A percentile compares a stretch with the other conserved stretches of the same genome.
Evolutionary conservation across 2,329 filamentous ascomycete genomes (phyloP).

Genomic region (Acrodontium crateriforme): DNA sequence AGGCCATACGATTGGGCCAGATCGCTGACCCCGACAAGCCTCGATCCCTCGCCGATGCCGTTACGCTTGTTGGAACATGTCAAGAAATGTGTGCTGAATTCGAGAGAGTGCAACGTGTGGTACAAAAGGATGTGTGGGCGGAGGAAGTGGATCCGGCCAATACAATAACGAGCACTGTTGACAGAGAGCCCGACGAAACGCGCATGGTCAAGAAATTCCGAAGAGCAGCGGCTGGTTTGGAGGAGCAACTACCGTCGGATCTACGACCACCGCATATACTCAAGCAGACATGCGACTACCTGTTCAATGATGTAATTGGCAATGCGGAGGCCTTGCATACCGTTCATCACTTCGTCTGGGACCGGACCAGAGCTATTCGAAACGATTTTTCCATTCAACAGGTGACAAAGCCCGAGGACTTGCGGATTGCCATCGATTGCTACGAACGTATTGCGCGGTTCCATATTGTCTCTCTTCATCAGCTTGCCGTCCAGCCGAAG

Average conservation of each 20-base stretch:
- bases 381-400: conserved; percentile 53
- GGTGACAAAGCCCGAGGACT: conserved; percentile 41
- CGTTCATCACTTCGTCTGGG: conserved; percentile 53
- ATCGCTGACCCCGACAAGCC: conserved; percentile 47
- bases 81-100: conserved; percentile 51
- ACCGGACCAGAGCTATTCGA: conserved; percentile 48
- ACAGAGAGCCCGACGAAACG: conserved; percentile 32
- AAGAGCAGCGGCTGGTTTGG: conserved; percentile 47
- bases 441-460: conserved; percentile 51
- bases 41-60: conserved; percentile 45
- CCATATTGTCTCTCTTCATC: conserved; percentile 48
- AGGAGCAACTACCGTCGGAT: conserved; percentile 50
- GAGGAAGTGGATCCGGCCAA: conserved; percentile 35
- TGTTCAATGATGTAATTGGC: conserved; percentile 35
- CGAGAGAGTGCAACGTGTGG: conserved; percentile 47
- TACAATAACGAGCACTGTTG: conserved; percentile 11
- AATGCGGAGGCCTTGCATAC: conserved; percentile 35
- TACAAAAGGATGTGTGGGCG: conserved; percentile 47
- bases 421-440: conserved; percentile 44
- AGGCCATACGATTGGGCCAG: conserved; percentile 39
- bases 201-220: conserved; percentile 52
- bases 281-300: conserved; percentile 30
- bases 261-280: conserved; percentile 42
- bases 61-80: conserved; percentile 48
- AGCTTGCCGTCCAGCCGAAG: conserved; percentile 38